Conservation (phyloP, 2,329 filamentous ascomycete genomes). For the Fusarium xylarioides region DNA sequence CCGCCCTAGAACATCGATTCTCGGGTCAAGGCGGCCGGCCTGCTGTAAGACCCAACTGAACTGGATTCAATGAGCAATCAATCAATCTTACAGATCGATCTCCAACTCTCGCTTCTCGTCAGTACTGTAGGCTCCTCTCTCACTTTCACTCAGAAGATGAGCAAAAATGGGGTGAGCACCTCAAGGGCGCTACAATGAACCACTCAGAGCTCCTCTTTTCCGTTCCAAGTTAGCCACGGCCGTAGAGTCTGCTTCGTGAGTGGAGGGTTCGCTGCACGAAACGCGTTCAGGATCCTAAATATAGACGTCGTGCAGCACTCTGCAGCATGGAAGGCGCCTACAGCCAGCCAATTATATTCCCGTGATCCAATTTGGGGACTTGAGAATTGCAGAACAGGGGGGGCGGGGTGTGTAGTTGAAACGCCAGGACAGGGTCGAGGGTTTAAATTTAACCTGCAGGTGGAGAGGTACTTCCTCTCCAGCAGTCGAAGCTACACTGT, state of each 20-base stretch:
- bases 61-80: neutral
- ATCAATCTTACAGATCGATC: conserved; percentile 16
- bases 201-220: conserved; percentile 33
- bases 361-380: conserved; percentile 41
- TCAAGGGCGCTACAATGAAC: conserved; percentile 34
- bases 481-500: conserved; percentile 29
- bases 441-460: conserved; percentile 42
- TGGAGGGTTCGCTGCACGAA: conserved; percentile 40
- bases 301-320: conserved; percentile 41
- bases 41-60: conserved; percentile 5
- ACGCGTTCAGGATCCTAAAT: conserved; percentile 46
- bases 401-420: conserved; percentile 7
- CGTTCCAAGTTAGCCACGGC: conserved; percentile 36
- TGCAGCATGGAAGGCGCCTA: conserved; percentile 45
- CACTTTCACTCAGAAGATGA: conserved; percentile 10
- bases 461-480: conserved; percentile 28
- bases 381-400: conserved; percentile 29
- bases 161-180: conserved; percentile 21
- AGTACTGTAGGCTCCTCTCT: neutral
- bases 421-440: conserved; percentile 23
- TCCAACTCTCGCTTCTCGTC: conserved; percentile 1
- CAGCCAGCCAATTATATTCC: conserved; percentile 42
- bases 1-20: conserved; percentile 6
- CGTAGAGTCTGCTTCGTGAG: conserved; percentile 29
- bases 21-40: conserved; percentile 10